Evolutionary conservation across 495 filamentous ascomycete genomes (phyloP), one percentile per base, ranked within the genome.

Genomic region (Choiromyces venosus): DNA sequence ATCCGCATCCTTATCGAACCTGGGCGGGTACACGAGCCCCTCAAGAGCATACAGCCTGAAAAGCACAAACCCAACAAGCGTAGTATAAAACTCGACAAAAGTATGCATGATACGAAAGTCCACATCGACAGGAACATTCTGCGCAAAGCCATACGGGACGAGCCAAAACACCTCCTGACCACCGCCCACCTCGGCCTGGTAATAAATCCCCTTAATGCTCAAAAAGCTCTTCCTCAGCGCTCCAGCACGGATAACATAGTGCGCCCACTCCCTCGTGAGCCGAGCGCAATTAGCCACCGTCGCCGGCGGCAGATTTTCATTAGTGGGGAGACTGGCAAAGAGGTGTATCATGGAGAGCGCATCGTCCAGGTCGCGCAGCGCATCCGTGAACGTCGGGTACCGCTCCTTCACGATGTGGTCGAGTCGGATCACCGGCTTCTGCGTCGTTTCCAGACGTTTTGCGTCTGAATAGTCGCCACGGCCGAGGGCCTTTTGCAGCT

Each of bases 21-120:
- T 96, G 29, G 95, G 95, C 12, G 95, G 95, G 78, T 99, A 99
- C 67, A 96, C 90, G 61, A 98, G 82, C 4, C 96, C 96, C 74
- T 96, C 85, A 0, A 91, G 89, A 0, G 94, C 97, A 83, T 97
- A 99, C 36, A 99, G 86, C 68, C 93, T 85, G 86, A 91, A 99
- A 85, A 98, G 97, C 81, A 98, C 91, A 76, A 98, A 99, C 66
- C 96, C 91, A 14, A 99, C 85, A 18, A 99, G 85, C 3, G 95
- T 98, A 68, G 93, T 95, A 85, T 99, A 99, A 83, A 99, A 98
- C 78, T 99, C 94, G 68, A 99, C 91, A 81, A 99, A 99, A 2
- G 96, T 99, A 61, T 91, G 93, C 95, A 99, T 99, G 82, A 99
- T 97, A 78, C 96, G 87, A 85, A 97, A 98, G 83, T 99, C 95